Base-by-base conservation (phyloP, 2,329 filamentous ascomycete genomes). In the Xylaria hypoxylon region DNA sequence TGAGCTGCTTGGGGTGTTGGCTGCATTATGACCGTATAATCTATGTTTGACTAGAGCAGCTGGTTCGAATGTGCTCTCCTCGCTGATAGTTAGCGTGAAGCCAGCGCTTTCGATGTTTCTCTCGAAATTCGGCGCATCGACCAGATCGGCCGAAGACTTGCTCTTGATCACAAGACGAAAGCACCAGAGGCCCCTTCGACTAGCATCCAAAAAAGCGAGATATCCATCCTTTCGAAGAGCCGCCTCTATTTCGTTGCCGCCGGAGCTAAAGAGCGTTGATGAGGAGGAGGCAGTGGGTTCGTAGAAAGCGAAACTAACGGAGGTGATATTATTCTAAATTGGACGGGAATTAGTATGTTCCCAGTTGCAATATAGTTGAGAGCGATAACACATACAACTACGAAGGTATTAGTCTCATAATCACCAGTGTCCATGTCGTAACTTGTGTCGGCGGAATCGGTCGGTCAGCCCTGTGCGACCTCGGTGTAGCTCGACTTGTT, bases 361-460 rank as follows among this genome's bases (percentile, higher is more conserved):
- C 74, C 33, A 77, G 28, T 24, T 26, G 48, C 28, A 10, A 22
- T 11, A 33, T 19, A 50, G 6, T 6, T 10, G 33, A 47, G 45
- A 40, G 19, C 38, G 50, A 33, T 26, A 15, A 40, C 19, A 80
- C 85, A 74, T 71, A 89, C 87, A 80, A 88, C 82, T 74, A 87
- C 80, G 73, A 89, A 79, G 68, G 82, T 83, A 79, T 89, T 89
- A 76, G 87, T 89, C 75, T 87, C 86, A 78, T 87, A 88, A 79
- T 89, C 86, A 71, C 85, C 85, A 78, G 84, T 84, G 79, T 89
- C 87, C 87, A 89, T 89, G 76, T 85, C 86, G 85, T 75, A 75
- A 78, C 72, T 78, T 75, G 71, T 78, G 70, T 52, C 45, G 35
- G 59, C 28, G 51, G 45, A 47, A 48, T 75, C 69, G 67, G 68